Base-by-base conservation (phyloP, 371 early-diverging fungal genomes). In the Mucor plumbeus region DNA sequence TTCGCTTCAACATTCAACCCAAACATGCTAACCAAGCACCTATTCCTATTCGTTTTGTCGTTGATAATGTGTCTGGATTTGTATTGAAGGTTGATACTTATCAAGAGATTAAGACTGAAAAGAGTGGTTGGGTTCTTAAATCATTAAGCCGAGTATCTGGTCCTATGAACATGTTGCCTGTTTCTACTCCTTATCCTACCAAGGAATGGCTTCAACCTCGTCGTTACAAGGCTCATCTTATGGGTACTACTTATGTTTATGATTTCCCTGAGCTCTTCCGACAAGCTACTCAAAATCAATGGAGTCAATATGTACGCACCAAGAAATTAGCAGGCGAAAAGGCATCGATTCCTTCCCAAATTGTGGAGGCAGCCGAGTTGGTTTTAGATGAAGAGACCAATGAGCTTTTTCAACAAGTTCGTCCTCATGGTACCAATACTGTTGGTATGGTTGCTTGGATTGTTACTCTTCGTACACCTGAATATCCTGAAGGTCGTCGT, bases 361-460 rank as follows among this genome's bases (percentile, higher is more conserved):
- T 96, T 44, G 77, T 97, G 48, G 91, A 90, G 53, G 88, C 91
- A 54, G 87, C 84, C 63, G 99, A 98, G 79, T 78, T 98, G 61
- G 95, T 95, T 9, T 75, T 97, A 76, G 93, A 97, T 72, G 94
- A 93, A 50, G 85, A 26, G 26, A 3, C 3, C 26, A 26, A 89
- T 48, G 86, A 87, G 41, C 79, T 90, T 63, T 78, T 98, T 56
- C 90, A 90, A 66, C 92, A 93, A 80, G 82, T 90, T 17, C 91
- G 98, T 62, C 91, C 90, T 47, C 90, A 96, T 47, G 99, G 98
- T 39, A 87, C 91, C 64, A 98, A 98, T 88, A 91, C 85, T 59
- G 91, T 91, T 63, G 99, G 99, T 70, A 98, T 98, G 97, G 96
- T 98, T 35, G 98, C 94, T 4, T 99, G 97, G 97, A 83, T 93